Evolutionary conservation across 345 rosid species (phyloP).

Genomic region (Citrus reticulata): DNA sequence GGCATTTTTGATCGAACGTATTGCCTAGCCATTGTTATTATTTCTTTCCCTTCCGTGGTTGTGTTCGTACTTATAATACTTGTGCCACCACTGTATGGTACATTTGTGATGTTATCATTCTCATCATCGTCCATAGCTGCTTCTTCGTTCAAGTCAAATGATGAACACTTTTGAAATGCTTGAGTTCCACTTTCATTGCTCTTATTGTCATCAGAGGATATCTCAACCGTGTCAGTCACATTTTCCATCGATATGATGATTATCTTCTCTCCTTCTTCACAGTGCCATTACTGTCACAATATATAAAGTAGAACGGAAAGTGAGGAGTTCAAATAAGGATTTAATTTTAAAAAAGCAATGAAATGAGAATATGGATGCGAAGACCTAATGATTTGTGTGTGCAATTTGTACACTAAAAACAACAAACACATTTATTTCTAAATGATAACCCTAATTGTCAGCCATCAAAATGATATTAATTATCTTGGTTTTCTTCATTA

Average conservation of each 20-base stretch:
- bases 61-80: conserved; percentile 12
- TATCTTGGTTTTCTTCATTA: not conserved
- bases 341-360: not conserved
- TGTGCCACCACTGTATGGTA: conserved; percentile 1
- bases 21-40: conserved; percentile 49
- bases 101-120: not conserved
- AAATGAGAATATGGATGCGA: not conserved
- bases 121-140: conserved; percentile 18
- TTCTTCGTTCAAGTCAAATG: conserved; percentile 45
- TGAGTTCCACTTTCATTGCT: conserved; percentile 11
- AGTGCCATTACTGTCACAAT: no score
- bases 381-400: not conserved
- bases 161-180: conserved; percentile 23
- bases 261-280: no score
- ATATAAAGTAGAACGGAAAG: not conserved
- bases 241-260: not conserved
- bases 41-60: conserved; percentile 14
- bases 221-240: conserved; percentile 17
- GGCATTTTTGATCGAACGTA: conserved; percentile 74
- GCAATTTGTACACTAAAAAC: not conserved
- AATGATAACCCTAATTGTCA: not conserved
- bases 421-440: not conserved
- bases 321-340: not conserved
- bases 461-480: not conserved
- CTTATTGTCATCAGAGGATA: conserved; percentile 23